Evolutionary conservation across 306 rosid species (phyloP).

Genomic region (Chamaecrista fasciculata): DNA sequence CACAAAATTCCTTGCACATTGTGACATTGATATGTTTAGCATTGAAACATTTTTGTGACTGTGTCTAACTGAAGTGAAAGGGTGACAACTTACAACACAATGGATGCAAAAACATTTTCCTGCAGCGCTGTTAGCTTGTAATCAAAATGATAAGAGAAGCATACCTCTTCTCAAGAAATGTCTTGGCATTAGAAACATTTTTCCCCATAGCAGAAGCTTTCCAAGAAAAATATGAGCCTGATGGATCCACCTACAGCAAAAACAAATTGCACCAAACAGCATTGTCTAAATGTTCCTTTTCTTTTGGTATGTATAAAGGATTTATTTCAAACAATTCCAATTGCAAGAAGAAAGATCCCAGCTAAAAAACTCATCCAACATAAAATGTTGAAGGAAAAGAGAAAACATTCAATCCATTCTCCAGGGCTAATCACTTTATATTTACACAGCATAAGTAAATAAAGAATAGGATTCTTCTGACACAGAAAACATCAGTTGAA

Average conservation of each 20-base stretch:
- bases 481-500: neutral
- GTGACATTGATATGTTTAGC: too few species aligned
- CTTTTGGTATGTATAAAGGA: conserved; percentile 1
- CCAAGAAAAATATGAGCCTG: conserved; percentile 95
- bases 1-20: neutral
- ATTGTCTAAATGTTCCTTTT: neutral
- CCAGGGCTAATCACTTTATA: neutral
- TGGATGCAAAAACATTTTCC: neutral
- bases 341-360: neutral
- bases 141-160: conserved; percentile 2
- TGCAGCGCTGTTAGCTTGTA: neutral
- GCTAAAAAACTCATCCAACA: neutral
- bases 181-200: conserved; percentile 90
- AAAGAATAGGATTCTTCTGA: neutral
- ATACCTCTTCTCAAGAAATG: conserved; percentile 94
- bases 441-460: neutral
- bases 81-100: neutral
- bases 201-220: conserved; percentile 98
- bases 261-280: conserved; percentile 25
- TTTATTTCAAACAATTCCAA: neutral
- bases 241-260: conserved; percentile 81
- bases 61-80: neutral
- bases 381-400: neutral
- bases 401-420: neutral
- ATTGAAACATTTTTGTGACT: neutral